These are phyloP conservation scores for Entomortierella chlamydospora DNA, from an alignment of 192 early-diverging fungal genomes.

Conservation along the genomic window DNA sequence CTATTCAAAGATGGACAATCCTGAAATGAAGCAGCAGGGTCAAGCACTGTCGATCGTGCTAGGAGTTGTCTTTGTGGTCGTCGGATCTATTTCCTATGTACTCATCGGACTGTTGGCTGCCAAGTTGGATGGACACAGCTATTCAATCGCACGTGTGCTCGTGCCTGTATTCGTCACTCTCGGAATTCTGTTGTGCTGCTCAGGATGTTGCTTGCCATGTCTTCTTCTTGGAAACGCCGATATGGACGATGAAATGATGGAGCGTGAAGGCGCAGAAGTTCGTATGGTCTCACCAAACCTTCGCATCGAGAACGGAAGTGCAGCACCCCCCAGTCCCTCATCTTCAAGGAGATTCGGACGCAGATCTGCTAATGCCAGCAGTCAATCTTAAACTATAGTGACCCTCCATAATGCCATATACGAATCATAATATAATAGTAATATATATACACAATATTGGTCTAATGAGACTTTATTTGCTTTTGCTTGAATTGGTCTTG, in stretches of 20 bases:
- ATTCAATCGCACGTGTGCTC: constrained; percentile 66
- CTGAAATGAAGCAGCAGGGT: constrained; percentile 59
- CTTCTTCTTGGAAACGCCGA: constrained; percentile 55
- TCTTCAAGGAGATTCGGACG: constrained; percentile 34
- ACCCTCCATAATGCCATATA: background rate
- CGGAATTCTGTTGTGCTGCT: constrained; percentile 65
- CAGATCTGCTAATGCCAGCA: constrained; percentile 22
- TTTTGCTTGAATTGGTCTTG: background rate
- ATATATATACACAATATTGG: too few relatives aligned
- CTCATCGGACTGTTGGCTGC: constrained; percentile 53
- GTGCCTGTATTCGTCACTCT: constrained; percentile 77
- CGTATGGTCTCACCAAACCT: constrained; percentile 52
- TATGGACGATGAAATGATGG: constrained; percentile 56
- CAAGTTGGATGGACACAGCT: constrained; percentile 54
- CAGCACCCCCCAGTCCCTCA: background rate
- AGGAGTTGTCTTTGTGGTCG: constrained; percentile 56
- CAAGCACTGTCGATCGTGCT: constrained; percentile 61
- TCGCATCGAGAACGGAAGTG: constrained; percentile 30
- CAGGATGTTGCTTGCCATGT: constrained; percentile 70
- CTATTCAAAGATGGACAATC: constrained; percentile 53
- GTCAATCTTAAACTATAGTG: background rate
- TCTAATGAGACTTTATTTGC: too few relatives aligned
- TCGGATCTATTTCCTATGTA: constrained; percentile 54
- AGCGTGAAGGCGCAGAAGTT: constrained; percentile 40
- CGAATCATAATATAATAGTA: background rate